Percentiles rank a stretch among this genome's conserved stretches.
These are phyloP conservation scores for Yamadazyma friedrichii DNA, from an alignment of 1,139 yeast genomes.

Conservation along the genomic window DNA sequence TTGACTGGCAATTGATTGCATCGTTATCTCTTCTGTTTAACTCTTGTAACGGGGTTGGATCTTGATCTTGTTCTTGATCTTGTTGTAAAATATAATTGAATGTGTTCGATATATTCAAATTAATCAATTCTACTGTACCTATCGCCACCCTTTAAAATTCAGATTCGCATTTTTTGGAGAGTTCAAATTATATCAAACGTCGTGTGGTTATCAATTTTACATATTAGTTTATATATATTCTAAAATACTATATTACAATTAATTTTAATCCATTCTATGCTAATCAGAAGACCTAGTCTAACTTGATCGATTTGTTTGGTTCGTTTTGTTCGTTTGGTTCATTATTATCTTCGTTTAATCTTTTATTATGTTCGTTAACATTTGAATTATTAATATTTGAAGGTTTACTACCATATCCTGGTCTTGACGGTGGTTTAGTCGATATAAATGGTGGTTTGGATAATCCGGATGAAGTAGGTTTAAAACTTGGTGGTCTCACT, in stretches of 20 bases:
- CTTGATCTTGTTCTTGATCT: background rate
- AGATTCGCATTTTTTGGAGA: constrained; percentile 2
- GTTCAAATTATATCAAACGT: background rate
- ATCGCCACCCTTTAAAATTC: constrained; percentile 8
- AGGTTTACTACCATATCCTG: constrained; percentile 15
- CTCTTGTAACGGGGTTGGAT: too few relatives aligned
- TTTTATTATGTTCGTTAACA: constrained; percentile 3
- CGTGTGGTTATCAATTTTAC: background rate
- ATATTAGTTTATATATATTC: too few relatives aligned
- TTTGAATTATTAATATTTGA: constrained; percentile 3
- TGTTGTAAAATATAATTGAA: background rate
- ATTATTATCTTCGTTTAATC: constrained; percentile 5
- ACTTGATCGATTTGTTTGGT: constrained; percentile 8
- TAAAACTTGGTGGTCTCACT: constrained; percentile 4
- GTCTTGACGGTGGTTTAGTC: constrained; percentile 23
- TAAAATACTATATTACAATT: too few relatives aligned
- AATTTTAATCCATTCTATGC: background rate
- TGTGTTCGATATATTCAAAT: background rate
- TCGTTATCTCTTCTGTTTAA: constrained; percentile 11
- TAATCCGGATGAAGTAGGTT: constrained; percentile 13
- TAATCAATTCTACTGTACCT: background rate
- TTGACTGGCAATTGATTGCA: constrained; percentile 45
- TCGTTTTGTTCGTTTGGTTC: constrained; percentile 7
- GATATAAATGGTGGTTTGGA: constrained; percentile 36
- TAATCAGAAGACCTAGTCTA: constrained; percentile 2